Evolutionary conservation across 768 basidiomycete species (phyloP), one percentile per base, ranked within the genome.

Genomic region (Agaricus subrufescens): DNA sequence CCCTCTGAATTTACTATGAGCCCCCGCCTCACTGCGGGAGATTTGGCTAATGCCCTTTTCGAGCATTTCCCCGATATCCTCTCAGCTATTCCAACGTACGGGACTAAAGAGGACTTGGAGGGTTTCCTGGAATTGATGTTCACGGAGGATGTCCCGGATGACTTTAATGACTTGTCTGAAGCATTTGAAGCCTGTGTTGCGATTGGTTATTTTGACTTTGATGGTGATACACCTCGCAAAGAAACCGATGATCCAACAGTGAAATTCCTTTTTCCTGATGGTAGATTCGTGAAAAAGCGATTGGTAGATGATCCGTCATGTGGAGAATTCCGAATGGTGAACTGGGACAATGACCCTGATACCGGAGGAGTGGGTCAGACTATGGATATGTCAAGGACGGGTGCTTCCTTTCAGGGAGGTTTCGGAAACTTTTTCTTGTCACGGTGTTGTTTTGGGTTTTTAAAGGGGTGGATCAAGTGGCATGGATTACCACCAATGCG

Each of bases 171-270:
- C 2, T 12, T 46, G 26, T 9, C 15, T n/a, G 11, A 6, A 29
- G 40, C 47, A 11, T 58, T 54, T 37, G 31, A 3, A 10, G 2
- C 27, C 4, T 57, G 60, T 29, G 29, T 58, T 47, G 56, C 56
- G 9, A 50, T 60, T 40, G 60, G 52, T 3, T 54, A 60, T 45
- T 47, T 58, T 29, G 15, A 38, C 29, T 8, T 25, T 15, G 60
- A 60, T 23, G 52, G 52, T 1, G 43, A 46, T 14, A 42, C 30
- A 27, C 52, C 45, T 30, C 52, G 39, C 7, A 40, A 56, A 49
- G 27, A n/a, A 12, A 30, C 34, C 14, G 29, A 49, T 10, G 54
- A 56, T 23, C 47, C 47, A 25, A 23, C 15, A 1, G 42, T 49
- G 14, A 34, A 49, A 27, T 25, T 6, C 15, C 42, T 5, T 27